Conservation (phyloP, 2,329 filamentous ascomycete genomes). For the Neoarthrinium moseri region DNA sequence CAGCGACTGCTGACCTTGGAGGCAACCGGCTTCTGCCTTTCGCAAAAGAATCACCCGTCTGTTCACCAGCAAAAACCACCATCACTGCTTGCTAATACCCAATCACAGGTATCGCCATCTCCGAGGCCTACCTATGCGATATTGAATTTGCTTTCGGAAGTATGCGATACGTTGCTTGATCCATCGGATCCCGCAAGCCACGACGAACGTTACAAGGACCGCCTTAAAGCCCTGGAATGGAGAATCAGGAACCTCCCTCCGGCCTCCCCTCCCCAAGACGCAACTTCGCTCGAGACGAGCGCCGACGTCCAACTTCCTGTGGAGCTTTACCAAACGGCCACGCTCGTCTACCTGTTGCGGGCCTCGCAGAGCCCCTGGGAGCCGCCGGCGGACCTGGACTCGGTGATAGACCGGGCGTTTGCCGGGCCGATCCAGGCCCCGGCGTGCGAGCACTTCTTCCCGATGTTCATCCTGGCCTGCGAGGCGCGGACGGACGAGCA, state of each 20-base stretch:
- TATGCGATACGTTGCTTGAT: conserved; percentile 18
- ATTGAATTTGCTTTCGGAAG: conserved; percentile 19
- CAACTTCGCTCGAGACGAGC: background rate
- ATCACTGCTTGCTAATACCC: background rate
- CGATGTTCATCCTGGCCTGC: conserved; percentile 32
- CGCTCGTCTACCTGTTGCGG: conserved; percentile 19
- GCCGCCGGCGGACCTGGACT: conserved; percentile 16
- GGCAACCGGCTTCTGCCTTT: background rate
- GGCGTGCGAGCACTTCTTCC: conserved; percentile 31
- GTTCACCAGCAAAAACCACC: background rate
- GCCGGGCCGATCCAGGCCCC: conserved; percentile 4
- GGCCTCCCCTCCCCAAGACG: background rate
- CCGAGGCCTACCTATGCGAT: conserved; percentile 15
- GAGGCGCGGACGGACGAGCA: conserved; percentile 29
- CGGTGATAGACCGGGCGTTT: conserved; percentile 17
- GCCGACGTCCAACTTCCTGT: conserved; percentile 8
- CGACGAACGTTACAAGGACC: conserved; percentile 12
- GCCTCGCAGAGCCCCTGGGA: conserved; percentile 23
- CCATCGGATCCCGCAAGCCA: conserved; percentile 17
- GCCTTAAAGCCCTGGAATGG: conserved; percentile 13
- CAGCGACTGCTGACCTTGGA: background rate
- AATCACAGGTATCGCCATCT: conserved; percentile 7
- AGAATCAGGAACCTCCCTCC: conserved; percentile 7
- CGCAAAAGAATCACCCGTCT: conserved; percentile 7
- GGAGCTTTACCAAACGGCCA: conserved; percentile 18